Percentiles rank a stretch among this genome's conserved stretches.
phyloP scores from a whole-genome alignment of 768 basidiomycete genomes.

The Sarcodon aspratus region DNA sequence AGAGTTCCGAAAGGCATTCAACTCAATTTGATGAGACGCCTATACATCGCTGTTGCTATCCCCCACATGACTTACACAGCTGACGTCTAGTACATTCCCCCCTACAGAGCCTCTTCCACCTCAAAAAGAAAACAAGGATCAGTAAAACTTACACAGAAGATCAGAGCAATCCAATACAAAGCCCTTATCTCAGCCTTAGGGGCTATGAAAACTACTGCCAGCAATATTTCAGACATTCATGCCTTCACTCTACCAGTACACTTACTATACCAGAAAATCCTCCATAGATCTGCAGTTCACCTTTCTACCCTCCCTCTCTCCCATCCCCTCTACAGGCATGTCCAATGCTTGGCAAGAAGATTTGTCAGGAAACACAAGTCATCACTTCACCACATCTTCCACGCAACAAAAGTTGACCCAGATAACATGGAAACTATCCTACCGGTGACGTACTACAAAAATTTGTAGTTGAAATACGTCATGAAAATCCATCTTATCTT shows the following conservation, averaged over 20 bases:
- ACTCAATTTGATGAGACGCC: background rate
- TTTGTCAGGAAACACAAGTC: background rate
- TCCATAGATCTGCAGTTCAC: background rate
- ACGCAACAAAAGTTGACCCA: background rate
- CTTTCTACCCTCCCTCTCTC: slow-evolving; percentile 4
- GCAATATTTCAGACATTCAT: slow-evolving; percentile 5
- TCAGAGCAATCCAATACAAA: slow-evolving; percentile 7
- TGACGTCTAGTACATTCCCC: background rate
- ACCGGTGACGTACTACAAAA: too few species aligned
- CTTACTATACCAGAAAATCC: background rate
- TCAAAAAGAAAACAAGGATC: background rate
- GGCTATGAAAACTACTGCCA: slow-evolving; percentile 5
- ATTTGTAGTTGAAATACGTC: too few species aligned
- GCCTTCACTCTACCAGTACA: slow-evolving; percentile 5
- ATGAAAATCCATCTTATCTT: too few species aligned
- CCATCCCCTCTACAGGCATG: slow-evolving; percentile 4
- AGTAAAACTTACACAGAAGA: background rate
- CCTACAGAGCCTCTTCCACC: background rate
- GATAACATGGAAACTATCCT: background rate
- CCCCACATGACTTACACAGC: too few species aligned
- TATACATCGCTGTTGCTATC: background rate
- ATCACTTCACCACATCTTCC: background rate
- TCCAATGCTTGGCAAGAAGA: background rate
- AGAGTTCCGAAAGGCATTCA: background rate
- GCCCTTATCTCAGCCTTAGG: slow-evolving; percentile 10